phyloP scores from a whole-genome alignment of 306 rosid genomes.

The Trifolium dubium region DNA sequence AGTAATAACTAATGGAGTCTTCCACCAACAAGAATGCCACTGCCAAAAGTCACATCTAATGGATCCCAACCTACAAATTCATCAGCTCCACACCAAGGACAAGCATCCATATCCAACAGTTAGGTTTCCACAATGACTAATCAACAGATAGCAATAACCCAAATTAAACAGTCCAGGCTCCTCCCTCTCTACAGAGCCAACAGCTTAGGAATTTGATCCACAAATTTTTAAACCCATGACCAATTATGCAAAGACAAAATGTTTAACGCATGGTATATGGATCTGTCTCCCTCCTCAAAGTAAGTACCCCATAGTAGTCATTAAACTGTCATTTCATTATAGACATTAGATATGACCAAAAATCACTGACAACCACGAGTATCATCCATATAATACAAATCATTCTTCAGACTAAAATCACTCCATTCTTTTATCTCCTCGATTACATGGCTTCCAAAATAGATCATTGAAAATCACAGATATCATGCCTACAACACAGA shows the following conservation, averaged over 20 bases:
- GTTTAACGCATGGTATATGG: conserved; percentile 6
- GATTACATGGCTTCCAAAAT: conserved; percentile 39
- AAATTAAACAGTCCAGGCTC: conserved; percentile 34
- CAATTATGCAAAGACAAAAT: conserved; percentile 36
- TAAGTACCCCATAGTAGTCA: background rate
- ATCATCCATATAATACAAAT: conserved; percentile 21
- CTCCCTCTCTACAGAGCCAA: conserved; percentile 33
- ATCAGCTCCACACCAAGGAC: conserved; percentile 45
- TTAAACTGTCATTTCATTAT: conserved; percentile 31
- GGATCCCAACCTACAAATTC: conserved; percentile 8
- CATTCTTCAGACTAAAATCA: conserved; percentile 32
- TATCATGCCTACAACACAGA: conserved; percentile 18
- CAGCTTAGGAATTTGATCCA: conserved; percentile 31
- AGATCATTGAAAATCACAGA: conserved; percentile 28
- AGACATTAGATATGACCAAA: conserved; percentile 40
- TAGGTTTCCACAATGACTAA: conserved; percentile 24
- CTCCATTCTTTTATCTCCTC: conserved; percentile 33
- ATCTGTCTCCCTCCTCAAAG: conserved; percentile 40
- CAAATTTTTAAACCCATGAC: conserved; percentile 28
- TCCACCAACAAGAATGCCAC: conserved; percentile 45
- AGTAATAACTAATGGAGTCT: conserved; percentile 44
- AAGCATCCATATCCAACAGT: conserved; percentile 34
- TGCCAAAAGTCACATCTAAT: conserved; percentile 35
- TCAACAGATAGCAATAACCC: conserved; percentile 35
- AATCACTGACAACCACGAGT: conserved; percentile 14